Percentiles rank a stretch among this genome's conserved stretches.
These are phyloP conservation scores for Volvox carteri DNA, from an alignment of 163 green algal species.

Conservation along the genomic window DNA sequence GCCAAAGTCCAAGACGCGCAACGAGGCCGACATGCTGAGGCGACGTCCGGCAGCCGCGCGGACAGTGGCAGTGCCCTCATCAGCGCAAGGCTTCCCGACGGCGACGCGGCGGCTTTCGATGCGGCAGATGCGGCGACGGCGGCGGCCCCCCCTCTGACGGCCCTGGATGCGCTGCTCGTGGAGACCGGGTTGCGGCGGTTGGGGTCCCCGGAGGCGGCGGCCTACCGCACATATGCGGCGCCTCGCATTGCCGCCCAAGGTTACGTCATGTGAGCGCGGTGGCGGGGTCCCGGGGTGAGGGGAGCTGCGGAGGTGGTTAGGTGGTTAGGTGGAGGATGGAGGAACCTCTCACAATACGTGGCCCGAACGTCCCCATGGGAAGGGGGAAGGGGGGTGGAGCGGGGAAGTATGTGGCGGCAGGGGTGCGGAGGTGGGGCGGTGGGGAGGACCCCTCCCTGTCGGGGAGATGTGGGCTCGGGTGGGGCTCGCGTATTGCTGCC, in stretches of 20 bases:
- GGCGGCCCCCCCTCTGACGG: not conserved
- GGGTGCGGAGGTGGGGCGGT: not conserved
- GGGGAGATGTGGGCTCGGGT: too few species aligned
- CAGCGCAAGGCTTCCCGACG: too few species aligned
- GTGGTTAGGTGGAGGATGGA: not conserved
- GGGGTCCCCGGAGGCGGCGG: not conserved
- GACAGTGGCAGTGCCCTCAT: not conserved
- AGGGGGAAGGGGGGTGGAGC: not conserved
- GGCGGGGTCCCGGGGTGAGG: not conserved
- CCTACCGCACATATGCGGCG: not conserved
- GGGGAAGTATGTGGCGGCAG: not conserved
- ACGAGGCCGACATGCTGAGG: not conserved
- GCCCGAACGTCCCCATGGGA: not conserved
- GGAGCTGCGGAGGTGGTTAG: not conserved
- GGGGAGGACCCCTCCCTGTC: too few species aligned
- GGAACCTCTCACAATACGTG: not conserved
- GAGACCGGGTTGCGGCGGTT: not conserved
- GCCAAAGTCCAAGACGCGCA: not conserved
- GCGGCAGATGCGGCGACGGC: not conserved
- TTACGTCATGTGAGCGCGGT: not conserved
- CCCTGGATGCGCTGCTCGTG: not conserved
- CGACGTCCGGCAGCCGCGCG: not conserved
- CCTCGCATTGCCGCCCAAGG: constrained; percentile 6
- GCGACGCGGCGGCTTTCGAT: too few species aligned
- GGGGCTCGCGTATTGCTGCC: too few species aligned